phyloP scores from a whole-genome alignment of 345 rosid genomes.

The Populus pruinosa region DNA sequence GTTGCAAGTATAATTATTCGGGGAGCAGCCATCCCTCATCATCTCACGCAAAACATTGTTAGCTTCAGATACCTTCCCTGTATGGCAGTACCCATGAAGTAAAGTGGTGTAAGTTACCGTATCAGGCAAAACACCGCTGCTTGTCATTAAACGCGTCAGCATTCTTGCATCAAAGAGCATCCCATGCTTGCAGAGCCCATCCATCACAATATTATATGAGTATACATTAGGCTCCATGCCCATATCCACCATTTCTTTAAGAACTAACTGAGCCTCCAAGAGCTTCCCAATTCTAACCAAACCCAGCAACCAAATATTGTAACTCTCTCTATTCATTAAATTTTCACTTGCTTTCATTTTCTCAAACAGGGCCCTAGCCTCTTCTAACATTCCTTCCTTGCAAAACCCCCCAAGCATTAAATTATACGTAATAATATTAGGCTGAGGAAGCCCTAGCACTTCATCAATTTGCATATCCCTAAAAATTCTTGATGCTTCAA shows the following conservation, averaged over 20 bases:
- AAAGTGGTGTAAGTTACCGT: slow-evolving; percentile 71
- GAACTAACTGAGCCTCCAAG: slow-evolving; percentile 62
- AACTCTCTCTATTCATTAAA: slow-evolving; percentile 57
- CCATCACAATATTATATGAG: slow-evolving; percentile 73
- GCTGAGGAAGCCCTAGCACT: slow-evolving; percentile 76
- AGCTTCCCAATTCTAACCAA: slow-evolving; percentile 63
- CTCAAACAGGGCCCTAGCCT: slow-evolving; percentile 65
- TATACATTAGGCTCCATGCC: slow-evolving; percentile 62
- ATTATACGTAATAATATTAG: slow-evolving; percentile 67
- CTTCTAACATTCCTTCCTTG: slow-evolving; percentile 75
- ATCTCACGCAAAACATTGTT: slow-evolving; percentile 66
- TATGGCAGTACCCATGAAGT: slow-evolving; percentile 68
- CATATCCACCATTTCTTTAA: slow-evolving; percentile 58
- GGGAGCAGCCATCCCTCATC: slow-evolving; percentile 60
- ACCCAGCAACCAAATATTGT: slow-evolving; percentile 79
- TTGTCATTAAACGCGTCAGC: slow-evolving; percentile 54
- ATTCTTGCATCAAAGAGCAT: slow-evolving; percentile 75
- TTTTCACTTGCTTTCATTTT: slow-evolving; percentile 47
- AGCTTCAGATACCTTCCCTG: slow-evolving; percentile 58
- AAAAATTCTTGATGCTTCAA: slow-evolving; percentile 87
- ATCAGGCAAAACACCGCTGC: slow-evolving; percentile 62
- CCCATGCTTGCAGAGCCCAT: slow-evolving; percentile 79
- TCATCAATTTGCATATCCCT: slow-evolving; percentile 85
- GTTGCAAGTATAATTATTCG: slow-evolving; percentile 73
- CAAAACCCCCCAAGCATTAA: slow-evolving; percentile 82